Evolutionary conservation across 805 yeast genomes (phyloP).

Genomic region (Ogataea haglerorum): DNA sequence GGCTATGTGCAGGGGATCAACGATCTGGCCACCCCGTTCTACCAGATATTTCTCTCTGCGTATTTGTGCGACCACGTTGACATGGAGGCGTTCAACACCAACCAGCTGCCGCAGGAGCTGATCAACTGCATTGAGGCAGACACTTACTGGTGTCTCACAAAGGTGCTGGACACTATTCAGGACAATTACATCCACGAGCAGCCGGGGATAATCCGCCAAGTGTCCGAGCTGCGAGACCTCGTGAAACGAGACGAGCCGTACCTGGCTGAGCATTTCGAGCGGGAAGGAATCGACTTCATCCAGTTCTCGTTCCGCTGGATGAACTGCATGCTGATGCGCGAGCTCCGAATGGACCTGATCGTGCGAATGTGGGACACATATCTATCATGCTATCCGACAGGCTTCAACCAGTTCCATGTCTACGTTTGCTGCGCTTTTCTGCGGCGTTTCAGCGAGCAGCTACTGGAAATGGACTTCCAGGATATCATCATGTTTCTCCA

Average conservation of each 20-base stretch:
- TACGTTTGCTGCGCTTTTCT: conserved; percentile 97
- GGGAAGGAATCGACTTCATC: conserved; percentile 86
- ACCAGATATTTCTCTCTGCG: conserved; percentile 74
- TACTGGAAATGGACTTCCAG: conserved; percentile 87
- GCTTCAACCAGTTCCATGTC: conserved; percentile 89
- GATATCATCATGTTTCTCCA: conserved; percentile 90
- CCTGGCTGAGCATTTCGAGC: conserved; percentile 68
- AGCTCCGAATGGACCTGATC: conserved; percentile 70
- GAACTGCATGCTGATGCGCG: conserved; percentile 97
- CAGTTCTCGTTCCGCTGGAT: conserved; percentile 98
- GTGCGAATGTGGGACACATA: conserved; percentile 99
- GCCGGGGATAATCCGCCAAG: conserved; percentile 94
- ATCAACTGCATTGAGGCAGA: conserved; percentile 83
- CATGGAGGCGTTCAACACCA: conserved; percentile 62
- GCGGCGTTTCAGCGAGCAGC: conserved; percentile 76
- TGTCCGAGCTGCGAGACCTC: conserved; percentile 70
- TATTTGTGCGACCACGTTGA: conserved; percentile 49
- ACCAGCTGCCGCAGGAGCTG: conserved; percentile 53
- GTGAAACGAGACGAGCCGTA: conserved; percentile 76
- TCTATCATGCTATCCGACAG: conserved; percentile 66
- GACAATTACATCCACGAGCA: conserved; percentile 98
- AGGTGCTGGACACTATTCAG: conserved; percentile 88
- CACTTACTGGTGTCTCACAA: conserved; percentile 93
- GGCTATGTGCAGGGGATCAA: conserved; percentile 98
- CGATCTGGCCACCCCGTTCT: conserved; percentile 90